Base-by-base conservation (phyloP, 805 yeast genomes). In the Saturnispora kantuleensis region DNA sequence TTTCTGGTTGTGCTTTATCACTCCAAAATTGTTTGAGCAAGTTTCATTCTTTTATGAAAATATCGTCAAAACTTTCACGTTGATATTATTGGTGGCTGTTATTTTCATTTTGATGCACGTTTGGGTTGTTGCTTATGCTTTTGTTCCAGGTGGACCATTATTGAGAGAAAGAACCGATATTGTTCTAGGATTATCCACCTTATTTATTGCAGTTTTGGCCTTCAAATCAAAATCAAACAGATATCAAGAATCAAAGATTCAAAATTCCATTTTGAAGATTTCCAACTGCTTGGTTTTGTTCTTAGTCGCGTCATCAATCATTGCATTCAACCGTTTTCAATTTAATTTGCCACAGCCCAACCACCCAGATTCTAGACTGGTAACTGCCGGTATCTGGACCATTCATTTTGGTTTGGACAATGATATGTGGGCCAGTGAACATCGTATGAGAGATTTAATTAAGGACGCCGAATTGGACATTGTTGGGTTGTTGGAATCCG, bases 351-450 rank as follows among this genome's bases (percentile, higher is more conserved):
- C 89, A 11, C 62, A 62, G 44, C 88, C 93, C 10, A 73, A 76
- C 54, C 83, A 80, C 54, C 80, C 87, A 11, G 71, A 71, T n/a
- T 72, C 85, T 2, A 75, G 79, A 52, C 61, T 85, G 4, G 75
- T 93, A 55, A 88, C 96, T 1, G 89, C 97, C 2, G 98, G 97
- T 60, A 89, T 93, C 49, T 93, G 98, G 98, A 90, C 97, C 17
- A 81, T 93, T 51, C 98, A 93, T 66, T 93, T 93, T 60, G 98
- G 97, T 18, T 72, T 93, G 41, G 98, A 93, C 62, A 93, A 93
- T 62, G 96, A 88, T 59, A 83, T 93, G 93, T 93, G 98, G 98
- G 90, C 95, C 0, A 77, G 88, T 51, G 97, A 93, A 64, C 79
- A 77, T 36, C 76, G 97, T 52, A 90, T 93, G 96, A 69, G 81